Percentiles rank a stretch among this genome's conserved stretches.
phyloP scores from a whole-genome alignment of 192 early-diverging fungal genomes.

The Lunasporangiospora selenospora region DNA sequence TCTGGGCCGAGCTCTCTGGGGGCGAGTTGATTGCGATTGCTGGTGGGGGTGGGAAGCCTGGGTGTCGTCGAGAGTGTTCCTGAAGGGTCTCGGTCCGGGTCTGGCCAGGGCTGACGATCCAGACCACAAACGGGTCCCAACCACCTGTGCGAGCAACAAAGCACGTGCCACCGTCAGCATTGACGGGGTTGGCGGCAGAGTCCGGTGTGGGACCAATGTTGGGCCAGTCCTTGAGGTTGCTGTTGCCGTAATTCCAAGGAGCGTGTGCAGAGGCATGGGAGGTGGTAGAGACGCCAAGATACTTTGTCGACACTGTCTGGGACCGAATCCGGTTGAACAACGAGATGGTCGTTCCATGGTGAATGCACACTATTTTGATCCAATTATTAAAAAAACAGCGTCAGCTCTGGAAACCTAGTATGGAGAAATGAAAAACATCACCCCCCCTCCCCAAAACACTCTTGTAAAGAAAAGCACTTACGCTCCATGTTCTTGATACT shows the following conservation, averaged over 20 bases:
- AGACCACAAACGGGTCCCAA: slow-evolving; percentile 93
- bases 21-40: slow-evolving; percentile 74
- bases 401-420: not conserved
- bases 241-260: slow-evolving; percentile 48
- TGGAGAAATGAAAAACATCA: not conserved
- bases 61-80: slow-evolving; percentile 59
- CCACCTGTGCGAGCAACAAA: slow-evolving; percentile 76
- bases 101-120: slow-evolving; percentile 75
- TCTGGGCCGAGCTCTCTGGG: slow-evolving; percentile 53
- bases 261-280: slow-evolving; percentile 45
- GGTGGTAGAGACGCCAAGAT: slow-evolving; percentile 67
- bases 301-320: slow-evolving; percentile 91
- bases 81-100: slow-evolving; percentile 54
- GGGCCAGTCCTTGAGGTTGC: slow-evolving; percentile 43
- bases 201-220: slow-evolving; percentile 30
- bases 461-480: slow-evolving; percentile 28
- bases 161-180: slow-evolving; percentile 60
- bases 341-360: slow-evolving; percentile 85
- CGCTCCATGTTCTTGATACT: slow-evolving; percentile 82
- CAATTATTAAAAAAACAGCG: not conserved
- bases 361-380: slow-evolving; percentile 72
- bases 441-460: slow-evolving; percentile 6
- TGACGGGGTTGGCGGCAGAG: slow-evolving; percentile 27
- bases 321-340: slow-evolving; percentile 91
- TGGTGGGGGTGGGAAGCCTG: slow-evolving; percentile 79